Evolutionary conservation across 805 yeast genomes (phyloP).

Genomic region (Suhomyces emberorum): DNA sequence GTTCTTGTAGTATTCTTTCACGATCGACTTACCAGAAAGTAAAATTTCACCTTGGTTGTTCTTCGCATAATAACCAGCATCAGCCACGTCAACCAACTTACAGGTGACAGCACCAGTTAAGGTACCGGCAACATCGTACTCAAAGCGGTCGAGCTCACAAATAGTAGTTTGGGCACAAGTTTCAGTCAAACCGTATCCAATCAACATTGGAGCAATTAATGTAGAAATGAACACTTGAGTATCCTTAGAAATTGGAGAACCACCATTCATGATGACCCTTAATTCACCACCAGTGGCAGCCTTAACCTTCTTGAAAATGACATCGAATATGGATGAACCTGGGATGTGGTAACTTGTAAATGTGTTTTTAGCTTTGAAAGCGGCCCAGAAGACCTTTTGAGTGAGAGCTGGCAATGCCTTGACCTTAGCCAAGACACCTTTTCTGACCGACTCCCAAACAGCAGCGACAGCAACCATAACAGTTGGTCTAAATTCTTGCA

Average conservation of each 20-base stretch:
- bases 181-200: slow-evolving; percentile 97
- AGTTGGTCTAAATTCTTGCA: slow-evolving; percentile 83
- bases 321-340: slow-evolving; percentile 66
- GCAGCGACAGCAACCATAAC: slow-evolving; percentile 98
- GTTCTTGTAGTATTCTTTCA: slow-evolving; percentile 77
- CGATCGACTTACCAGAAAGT: slow-evolving; percentile 70
- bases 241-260: slow-evolving; percentile 79
- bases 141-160: slow-evolving; percentile 60
- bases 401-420: slow-evolving; percentile 57
- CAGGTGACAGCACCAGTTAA: slow-evolving; percentile 79
- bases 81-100: slow-evolving; percentile 86
- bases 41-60: slow-evolving; percentile 91
- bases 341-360: slow-evolving; percentile 69
- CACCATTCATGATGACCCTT: slow-evolving; percentile 77
- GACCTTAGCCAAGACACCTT: slow-evolving; percentile 82
- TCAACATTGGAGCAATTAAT: slow-evolving; percentile 77
- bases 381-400: slow-evolving; percentile 87
- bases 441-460: slow-evolving; percentile 94
- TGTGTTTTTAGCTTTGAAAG: slow-evolving; percentile 68
- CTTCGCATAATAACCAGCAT: slow-evolving; percentile 86
- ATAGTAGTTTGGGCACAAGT: slow-evolving; percentile 87
- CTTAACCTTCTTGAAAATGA: slow-evolving; percentile 83
- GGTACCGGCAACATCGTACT: slow-evolving; percentile 77
- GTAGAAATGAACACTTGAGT: slow-evolving; percentile 80
- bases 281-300: slow-evolving; percentile 94